These are phyloP conservation scores for Yamadazyma atlantica DNA, from an alignment of 1,139 yeast species.

Conservation along the genomic window DNA sequence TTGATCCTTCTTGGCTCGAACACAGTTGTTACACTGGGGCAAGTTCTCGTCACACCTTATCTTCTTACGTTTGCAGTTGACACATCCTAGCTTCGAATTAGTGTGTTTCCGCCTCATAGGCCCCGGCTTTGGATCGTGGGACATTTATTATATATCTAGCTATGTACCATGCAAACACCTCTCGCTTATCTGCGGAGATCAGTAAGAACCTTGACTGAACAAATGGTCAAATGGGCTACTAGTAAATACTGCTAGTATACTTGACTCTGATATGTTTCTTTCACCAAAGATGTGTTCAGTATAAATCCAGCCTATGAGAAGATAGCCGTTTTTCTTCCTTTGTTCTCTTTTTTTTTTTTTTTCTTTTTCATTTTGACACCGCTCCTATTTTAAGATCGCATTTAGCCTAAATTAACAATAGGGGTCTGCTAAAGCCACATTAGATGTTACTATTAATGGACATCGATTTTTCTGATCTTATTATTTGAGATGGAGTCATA, in stretches of 20 bases:
- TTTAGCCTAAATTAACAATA: not conserved
- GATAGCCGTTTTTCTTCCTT: too few relatives aligned
- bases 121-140: not conserved
- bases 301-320: too few relatives aligned
- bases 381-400: not conserved
- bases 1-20: constrained; percentile 26
- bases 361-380: not conserved
- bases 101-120: constrained; percentile 36
- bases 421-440: too few relatives aligned
- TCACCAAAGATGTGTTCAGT: too few relatives aligned
- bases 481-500: not conserved
- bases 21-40: constrained; percentile 44
- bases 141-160: not conserved
- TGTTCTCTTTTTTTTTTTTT: not conserved
- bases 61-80: constrained; percentile 43
- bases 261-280: too few relatives aligned
- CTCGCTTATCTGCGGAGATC: not conserved
- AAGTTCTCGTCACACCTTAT: constrained; percentile 47
- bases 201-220: too few relatives aligned
- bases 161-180: not conserved
- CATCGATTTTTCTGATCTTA: too few relatives aligned
- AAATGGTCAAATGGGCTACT: too few relatives aligned
- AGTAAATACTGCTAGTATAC: too few relatives aligned
- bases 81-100: constrained; percentile 45
- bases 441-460: too few relatives aligned